phyloP scores from a whole-genome alignment of 768 basidiomycete genomes.

The Agaricus blazei region DNA sequence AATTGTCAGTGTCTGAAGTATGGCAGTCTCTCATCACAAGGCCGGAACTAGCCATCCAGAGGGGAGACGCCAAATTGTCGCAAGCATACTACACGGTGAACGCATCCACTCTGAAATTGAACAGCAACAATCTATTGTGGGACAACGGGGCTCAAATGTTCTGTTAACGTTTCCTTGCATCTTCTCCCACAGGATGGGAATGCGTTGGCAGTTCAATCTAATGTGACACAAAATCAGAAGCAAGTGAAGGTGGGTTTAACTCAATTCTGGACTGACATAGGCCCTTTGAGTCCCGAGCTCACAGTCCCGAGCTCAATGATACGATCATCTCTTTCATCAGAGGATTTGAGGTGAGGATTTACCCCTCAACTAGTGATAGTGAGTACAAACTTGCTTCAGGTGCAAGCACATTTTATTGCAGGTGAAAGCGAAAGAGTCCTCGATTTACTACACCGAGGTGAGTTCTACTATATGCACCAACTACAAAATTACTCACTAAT shows the following conservation, averaged over 20 bases:
- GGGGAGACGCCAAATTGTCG: conserved; percentile 22
- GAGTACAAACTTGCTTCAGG: conserved; percentile 20
- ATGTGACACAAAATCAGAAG: conserved; percentile 31
- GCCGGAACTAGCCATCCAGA: conserved; percentile 27
- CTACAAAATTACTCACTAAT: background rate
- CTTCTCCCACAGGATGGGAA: conserved; percentile 48
- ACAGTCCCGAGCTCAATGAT: conserved; percentile 47
- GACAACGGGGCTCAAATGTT: conserved; percentile 36
- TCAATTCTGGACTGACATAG: conserved; percentile 43
- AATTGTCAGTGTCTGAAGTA: background rate
- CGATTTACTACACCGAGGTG: conserved; percentile 35
- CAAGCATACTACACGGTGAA: conserved; percentile 24
- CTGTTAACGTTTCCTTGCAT: conserved; percentile 32
- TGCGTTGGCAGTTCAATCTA: conserved; percentile 41
- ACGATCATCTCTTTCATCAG: conserved; percentile 48
- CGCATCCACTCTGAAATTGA: conserved; percentile 32
- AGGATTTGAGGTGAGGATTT: conserved; percentile 36
- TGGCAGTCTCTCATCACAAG: conserved; percentile 28
- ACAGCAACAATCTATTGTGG: conserved; percentile 42
- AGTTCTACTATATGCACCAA: background rate
- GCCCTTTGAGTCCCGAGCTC: too few relatives aligned
- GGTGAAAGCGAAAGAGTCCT: conserved; percentile 40
- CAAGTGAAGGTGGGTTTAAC: conserved; percentile 39
- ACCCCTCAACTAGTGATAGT: too few relatives aligned
- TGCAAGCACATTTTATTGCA: conserved; percentile 46